Conservation (phyloP, 2,329 filamentous ascomycete genomes). For the Colletotrichum tropicale region DNA sequence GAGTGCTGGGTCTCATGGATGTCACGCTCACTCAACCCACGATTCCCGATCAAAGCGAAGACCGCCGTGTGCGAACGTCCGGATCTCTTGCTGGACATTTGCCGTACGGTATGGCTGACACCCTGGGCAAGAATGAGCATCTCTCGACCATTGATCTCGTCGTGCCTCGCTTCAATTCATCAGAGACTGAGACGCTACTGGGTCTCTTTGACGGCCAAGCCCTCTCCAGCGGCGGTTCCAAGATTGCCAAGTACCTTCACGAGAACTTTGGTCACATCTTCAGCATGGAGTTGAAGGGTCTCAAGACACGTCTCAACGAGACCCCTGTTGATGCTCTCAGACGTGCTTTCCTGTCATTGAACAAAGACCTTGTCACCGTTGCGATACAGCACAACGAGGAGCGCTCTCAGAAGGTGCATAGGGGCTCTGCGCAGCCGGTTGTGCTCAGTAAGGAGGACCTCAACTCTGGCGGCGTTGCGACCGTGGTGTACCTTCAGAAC, state of each 20-base stretch:
- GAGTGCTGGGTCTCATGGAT: conserved; percentile 95
- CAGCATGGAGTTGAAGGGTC: conserved; percentile 76
- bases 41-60: conserved; percentile 93
- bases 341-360: conserved; percentile 84
- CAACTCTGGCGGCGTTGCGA: conserved; percentile 88
- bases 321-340: conserved; percentile 83
- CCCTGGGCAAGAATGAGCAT: conserved; percentile 90
- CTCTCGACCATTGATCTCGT: conserved; percentile 95
- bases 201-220: conserved; percentile 96
- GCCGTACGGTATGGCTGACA: conserved; percentile 97
- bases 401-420: conserved; percentile 67
- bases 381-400: conserved; percentile 83
- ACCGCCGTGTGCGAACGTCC: conserved; percentile 93
- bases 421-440: conserved; percentile 73
- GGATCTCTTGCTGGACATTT: conserved; percentile 91
- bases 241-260: conserved; percentile 94
- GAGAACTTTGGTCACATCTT: conserved; percentile 93
- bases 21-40: conserved; percentile 93
- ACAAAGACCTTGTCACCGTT: conserved; percentile 90
- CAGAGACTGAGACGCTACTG: conserved; percentile 86
- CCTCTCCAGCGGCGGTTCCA: conserved; percentile 88
- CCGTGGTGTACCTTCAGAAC: conserved; percentile 86
- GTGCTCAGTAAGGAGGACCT: conserved; percentile 89
- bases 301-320: conserved; percentile 72
- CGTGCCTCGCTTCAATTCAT: conserved; percentile 87